phyloP scores from a whole-genome alignment of 192 early-diverging fungal species.

The Coemansia sp. region DNA sequence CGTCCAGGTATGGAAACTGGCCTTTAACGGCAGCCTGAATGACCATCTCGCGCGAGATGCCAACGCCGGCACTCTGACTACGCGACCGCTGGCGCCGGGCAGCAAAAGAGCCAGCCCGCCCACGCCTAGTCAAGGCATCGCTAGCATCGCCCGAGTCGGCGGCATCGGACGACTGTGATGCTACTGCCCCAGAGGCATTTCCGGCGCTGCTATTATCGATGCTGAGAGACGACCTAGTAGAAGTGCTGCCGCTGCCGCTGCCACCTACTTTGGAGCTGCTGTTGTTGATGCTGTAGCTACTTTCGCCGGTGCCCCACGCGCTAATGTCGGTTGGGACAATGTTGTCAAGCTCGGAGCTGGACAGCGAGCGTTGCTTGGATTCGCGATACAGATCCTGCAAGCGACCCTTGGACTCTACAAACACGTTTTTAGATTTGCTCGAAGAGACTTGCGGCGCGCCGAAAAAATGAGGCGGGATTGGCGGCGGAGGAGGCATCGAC shows the following conservation, averaged over 20 bases:
- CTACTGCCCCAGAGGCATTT: not conserved
- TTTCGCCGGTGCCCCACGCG: conserved; percentile 11
- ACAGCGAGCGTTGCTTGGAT: conserved; percentile 41
- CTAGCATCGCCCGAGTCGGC: not conserved
- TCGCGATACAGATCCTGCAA: conserved; percentile 35
- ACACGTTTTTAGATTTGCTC: conserved; percentile 7
- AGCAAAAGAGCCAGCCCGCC: conserved; percentile 24
- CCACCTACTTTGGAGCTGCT: no score
- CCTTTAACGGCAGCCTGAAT: conserved; percentile 47
- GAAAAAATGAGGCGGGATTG: conserved; percentile 2
- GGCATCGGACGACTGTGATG: no score
- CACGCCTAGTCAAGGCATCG: not conserved
- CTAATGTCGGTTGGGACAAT: conserved; percentile 37
- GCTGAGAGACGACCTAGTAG: no score
- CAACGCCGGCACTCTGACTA: conserved; percentile 49
- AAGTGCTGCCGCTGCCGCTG: not conserved
- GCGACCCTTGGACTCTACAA: conserved; percentile 24
- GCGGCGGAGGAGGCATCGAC: conserved; percentile 5
- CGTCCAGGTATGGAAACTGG: conserved; percentile 49
- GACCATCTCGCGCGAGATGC: conserved; percentile 48
- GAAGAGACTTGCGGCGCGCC: conserved; percentile 2
- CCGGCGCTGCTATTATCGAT: not conserved
- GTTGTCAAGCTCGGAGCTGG: conserved; percentile 47
- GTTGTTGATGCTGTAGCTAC: not conserved
- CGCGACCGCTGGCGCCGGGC: conserved; percentile 35